These are phyloP conservation scores for Lophiostoma macrostomum DNA, from an alignment of 495 filamentous ascomycete species.

Conservation along the genomic window DNA sequence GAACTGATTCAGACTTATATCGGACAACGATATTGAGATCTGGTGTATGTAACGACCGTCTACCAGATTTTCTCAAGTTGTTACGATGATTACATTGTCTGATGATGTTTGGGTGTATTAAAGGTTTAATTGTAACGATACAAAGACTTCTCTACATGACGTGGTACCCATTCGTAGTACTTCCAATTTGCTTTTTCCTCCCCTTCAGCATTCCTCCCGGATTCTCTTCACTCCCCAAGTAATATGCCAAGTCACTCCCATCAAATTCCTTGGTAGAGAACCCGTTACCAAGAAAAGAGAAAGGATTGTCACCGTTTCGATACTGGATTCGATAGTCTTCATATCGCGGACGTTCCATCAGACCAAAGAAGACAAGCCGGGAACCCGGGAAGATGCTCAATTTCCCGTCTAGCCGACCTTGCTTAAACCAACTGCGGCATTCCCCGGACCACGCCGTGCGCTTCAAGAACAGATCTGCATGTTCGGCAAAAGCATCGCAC, in stretches of 20 bases:
- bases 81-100: too few species aligned
- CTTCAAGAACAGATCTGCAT: constrained; percentile 41
- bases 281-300: constrained; percentile 47
- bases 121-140: too few species aligned
- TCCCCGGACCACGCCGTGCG: constrained; percentile 42
- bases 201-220: too few species aligned
- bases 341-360: constrained; percentile 40
- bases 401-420: constrained; percentile 40
- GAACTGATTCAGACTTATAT: too few species aligned
- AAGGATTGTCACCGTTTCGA: constrained; percentile 41
- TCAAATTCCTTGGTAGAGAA: constrained; percentile 42
- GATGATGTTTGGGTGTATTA: too few species aligned
- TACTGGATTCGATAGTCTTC: constrained; percentile 47
- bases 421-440: constrained; percentile 45
- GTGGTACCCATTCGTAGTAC: too few species aligned
- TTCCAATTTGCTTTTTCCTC: too few species aligned
- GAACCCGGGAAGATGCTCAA: constrained; percentile 44
- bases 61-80: too few species aligned
- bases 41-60: too few species aligned
- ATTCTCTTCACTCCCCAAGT: too few species aligned
- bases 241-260: constrained; percentile 43
- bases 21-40: too few species aligned
- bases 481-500: constrained; percentile 36
- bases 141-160: too few species aligned
- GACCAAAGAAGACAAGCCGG: constrained; percentile 44